phyloP scores from a whole-genome alignment of 768 basidiomycete species.

The Rhizopogon vulgaris region DNA sequence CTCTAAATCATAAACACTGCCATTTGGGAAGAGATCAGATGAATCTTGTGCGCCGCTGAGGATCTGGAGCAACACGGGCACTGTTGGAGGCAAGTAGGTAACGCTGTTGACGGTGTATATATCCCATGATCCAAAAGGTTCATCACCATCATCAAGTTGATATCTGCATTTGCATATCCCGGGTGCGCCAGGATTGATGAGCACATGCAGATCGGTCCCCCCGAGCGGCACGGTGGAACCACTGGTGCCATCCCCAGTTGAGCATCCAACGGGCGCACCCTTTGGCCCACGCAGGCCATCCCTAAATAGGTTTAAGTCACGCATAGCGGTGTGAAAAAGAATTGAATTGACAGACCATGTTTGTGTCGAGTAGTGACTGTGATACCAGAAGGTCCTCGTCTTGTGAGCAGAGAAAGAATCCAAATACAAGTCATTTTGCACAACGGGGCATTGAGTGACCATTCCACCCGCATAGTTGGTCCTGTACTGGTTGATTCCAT shows the following conservation, averaged over 20 bases:
- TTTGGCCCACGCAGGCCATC: slow-evolving; percentile 5
- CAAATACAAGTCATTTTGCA: slow-evolving; percentile 25
- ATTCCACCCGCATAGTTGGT: slow-evolving; percentile 23
- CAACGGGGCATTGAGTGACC: slow-evolving; percentile 36
- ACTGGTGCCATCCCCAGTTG: slow-evolving; percentile 16
- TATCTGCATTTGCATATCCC: slow-evolving; percentile 24
- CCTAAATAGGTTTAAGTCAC: slow-evolving; percentile 28
- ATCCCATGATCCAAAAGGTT: background rate
- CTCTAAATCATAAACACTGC: slow-evolving; percentile 34
- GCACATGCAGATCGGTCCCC: slow-evolving; percentile 14
- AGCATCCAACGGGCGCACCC: slow-evolving; percentile 25
- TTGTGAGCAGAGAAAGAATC: slow-evolving; percentile 27
- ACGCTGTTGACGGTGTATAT: background rate
- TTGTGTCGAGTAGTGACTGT: slow-evolving; percentile 15
- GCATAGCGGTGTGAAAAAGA: slow-evolving; percentile 15
- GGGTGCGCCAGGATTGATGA: slow-evolving; percentile 13
- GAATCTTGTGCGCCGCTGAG: slow-evolving; percentile 29
- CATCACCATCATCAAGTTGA: slow-evolving; percentile 8
- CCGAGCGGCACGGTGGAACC: slow-evolving; percentile 6
- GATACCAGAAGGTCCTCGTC: slow-evolving; percentile 35
- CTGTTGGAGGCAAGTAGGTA: slow-evolving; percentile 9
- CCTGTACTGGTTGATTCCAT: slow-evolving; percentile 19
- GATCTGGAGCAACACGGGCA: slow-evolving; percentile 38
- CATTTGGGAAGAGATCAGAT: slow-evolving; percentile 29
- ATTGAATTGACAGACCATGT: slow-evolving; percentile 2